Percentiles rank a stretch among this genome's conserved stretches.
Evolutionary conservation across 345 rosid genomes (phyloP).

Genomic region (Populus tremula): DNA sequence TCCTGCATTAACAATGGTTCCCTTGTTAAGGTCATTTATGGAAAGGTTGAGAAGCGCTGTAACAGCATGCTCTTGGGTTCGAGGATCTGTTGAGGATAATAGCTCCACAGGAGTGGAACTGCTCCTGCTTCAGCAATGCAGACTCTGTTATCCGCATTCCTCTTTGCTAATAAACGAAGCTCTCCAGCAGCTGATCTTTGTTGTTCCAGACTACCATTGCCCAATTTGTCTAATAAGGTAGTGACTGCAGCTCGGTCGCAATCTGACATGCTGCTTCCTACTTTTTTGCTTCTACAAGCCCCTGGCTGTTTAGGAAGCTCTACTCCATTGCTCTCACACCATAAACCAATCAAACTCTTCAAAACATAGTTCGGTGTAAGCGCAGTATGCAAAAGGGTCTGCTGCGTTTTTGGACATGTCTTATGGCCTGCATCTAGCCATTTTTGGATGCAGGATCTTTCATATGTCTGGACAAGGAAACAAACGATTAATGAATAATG

Average conservation of each 20-base stretch:
- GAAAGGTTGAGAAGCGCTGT: slow-evolving; percentile 97
- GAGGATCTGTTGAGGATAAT: slow-evolving; percentile 70
- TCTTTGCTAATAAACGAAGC: slow-evolving; percentile 85
- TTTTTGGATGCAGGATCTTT: slow-evolving; percentile 89
- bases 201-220: slow-evolving; percentile 59
- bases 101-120: slow-evolving; percentile 82
- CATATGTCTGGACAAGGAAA: slow-evolving; percentile 74
- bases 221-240: slow-evolving; percentile 60
- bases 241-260: slow-evolving; percentile 75
- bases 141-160: slow-evolving; percentile 91
- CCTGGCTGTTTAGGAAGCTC: slow-evolving; percentile 84
- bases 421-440: slow-evolving; percentile 97
- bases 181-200: slow-evolving; percentile 98
- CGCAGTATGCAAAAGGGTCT: slow-evolving; percentile 78
- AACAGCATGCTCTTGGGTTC: slow-evolving; percentile 95
- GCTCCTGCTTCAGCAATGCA: slow-evolving; percentile 96
- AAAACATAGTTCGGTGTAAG: slow-evolving; percentile 88
- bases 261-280: slow-evolving; percentile 61
- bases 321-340: slow-evolving; percentile 96
- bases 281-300: slow-evolving; percentile 46
- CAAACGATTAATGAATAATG: slow-evolving; percentile 15
- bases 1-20: slow-evolving; percentile 85
- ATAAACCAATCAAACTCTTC: slow-evolving; percentile 84
- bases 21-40: slow-evolving; percentile 87
- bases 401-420: slow-evolving; percentile 97